These are phyloP conservation scores for Ceraceosorus guamensis DNA, from an alignment of 1,284 basidiomycete species.

Conservation along the genomic window DNA sequence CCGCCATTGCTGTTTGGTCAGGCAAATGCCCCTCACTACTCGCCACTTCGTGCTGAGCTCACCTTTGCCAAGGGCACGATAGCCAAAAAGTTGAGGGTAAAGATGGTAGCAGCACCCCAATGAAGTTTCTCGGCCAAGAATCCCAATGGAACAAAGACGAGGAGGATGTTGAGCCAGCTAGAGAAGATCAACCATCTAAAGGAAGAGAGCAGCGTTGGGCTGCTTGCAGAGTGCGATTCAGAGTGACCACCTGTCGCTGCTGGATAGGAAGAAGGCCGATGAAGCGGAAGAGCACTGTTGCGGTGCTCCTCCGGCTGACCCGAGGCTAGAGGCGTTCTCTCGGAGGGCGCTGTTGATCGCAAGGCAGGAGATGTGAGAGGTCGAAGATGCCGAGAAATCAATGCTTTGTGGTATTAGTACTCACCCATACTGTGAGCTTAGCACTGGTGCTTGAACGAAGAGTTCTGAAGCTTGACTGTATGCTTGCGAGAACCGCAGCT, in stretches of 20 bases:
- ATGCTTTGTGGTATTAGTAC: no score
- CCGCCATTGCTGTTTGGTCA: no score
- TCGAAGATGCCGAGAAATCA: no score
- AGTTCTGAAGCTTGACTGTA: no score
- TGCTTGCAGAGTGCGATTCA: constrained; percentile 8
- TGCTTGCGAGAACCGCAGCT: no score
- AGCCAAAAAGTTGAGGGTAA: constrained; percentile 45
- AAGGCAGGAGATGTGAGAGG: no score
- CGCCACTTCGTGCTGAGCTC: not conserved
- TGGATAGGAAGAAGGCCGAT: not conserved
- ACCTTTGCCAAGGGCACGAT: constrained; percentile 46
- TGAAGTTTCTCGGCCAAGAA: constrained; percentile 34
- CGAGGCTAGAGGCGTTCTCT: no score
- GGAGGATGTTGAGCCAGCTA: constrained; percentile 40
- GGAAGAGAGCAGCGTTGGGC: constrained; percentile 22
- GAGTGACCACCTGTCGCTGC: not conserved
- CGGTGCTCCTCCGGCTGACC: no score
- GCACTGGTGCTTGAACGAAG: no score
- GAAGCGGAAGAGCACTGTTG: not conserved
- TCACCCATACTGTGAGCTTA: no score
- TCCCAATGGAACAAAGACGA: constrained; percentile 46
- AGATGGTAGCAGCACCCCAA: constrained; percentile 41
- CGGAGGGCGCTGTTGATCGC: no score
- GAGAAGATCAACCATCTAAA: constrained; percentile 38
- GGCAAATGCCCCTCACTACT: no score